Percentiles rank a stretch among this genome's conserved stretches.
These are phyloP conservation scores for Forsythia suspensa DNA, from an alignment of 257 asterid species.

Conservation along the genomic window DNA sequence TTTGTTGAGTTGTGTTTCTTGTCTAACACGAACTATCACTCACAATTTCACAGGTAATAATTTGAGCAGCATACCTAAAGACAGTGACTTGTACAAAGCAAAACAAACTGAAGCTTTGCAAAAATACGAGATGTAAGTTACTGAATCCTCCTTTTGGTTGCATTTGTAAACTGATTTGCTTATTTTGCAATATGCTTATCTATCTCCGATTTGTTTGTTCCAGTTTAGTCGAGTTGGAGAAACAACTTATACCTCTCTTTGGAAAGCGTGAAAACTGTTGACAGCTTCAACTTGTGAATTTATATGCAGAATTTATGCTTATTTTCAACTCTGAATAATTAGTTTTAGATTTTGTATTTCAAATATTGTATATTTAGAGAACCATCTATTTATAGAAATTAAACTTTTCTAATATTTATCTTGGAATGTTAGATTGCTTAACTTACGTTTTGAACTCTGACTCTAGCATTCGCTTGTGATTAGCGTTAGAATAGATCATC, in stretches of 20 bases:
- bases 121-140: slow-evolving; percentile 73
- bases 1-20: not conserved
- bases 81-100: slow-evolving; percentile 67
- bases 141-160: not conserved
- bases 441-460: not conserved
- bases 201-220: slow-evolving; percentile 1
- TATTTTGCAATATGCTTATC: slow-evolving; percentile 10
- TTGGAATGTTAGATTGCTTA: not conserved
- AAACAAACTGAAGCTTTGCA: slow-evolving; percentile 75
- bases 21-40: slow-evolving; percentile 1
- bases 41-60: slow-evolving; percentile 43
- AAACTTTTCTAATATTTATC: not conserved
- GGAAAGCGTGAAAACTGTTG: slow-evolving; percentile 31
- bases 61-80: slow-evolving; percentile 60
- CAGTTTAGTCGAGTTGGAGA: slow-evolving; percentile 92
- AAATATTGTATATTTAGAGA: not conserved
- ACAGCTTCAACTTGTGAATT: not conserved
- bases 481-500: not conserved
- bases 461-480: not conserved
- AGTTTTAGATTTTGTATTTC: not conserved
- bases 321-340: not conserved
- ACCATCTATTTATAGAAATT: not conserved
- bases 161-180: not conserved
- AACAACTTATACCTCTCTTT: slow-evolving; percentile 64
- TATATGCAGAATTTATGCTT: not conserved